Base-by-base conservation (phyloP, 441 rosid genomes). In the Pelargonium australe region DNA sequence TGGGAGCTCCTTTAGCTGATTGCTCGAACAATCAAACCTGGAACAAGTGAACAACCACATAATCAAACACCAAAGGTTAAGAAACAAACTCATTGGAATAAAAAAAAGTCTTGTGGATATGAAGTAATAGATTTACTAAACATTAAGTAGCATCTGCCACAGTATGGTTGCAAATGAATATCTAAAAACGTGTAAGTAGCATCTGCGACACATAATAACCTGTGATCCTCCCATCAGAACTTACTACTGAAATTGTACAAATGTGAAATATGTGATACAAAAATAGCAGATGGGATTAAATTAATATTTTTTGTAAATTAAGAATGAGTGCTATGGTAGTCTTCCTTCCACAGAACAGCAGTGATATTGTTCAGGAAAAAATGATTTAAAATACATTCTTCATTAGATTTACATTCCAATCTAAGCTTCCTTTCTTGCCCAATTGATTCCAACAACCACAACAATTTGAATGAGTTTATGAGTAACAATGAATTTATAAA, bases 21-120 rank as follows among this genome's bases (percentile, higher is more conserved):
- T 94, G 73, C 78, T 80, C 28, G 95, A 94, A 82, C 96, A 91
- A 82, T 91, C 96, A 68, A 94, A 72, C 87, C 98, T 94, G 75
- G 69, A 83, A 78, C 40, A 34, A 34, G 40, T 34, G 40, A 34
- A 34, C 7, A 16, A 71, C 68, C 53, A 76, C 71, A 81, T 37
- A 79, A 64, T 71, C 61, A 65, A 41, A 71, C 14, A 25, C 40
- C 2, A 20, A 51, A 65, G 25, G 41, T 64, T 44, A 63, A 53
- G 28, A 55, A 51, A 16, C 58, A 34, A 65, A 64, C 8, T 60
- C 17, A 55, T 16, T 55, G 25, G 61, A 55, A 55, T 8, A 25
- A 19, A 19, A 57, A 8, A 57, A 19, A 57, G 10, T 17, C 11
- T 57, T 19, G 31, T 57, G 10, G 2, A 57, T 57, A 19, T 7